Base-by-base conservation (phyloP, 78 protist species). In the Diacronema lutheri region DNA sequence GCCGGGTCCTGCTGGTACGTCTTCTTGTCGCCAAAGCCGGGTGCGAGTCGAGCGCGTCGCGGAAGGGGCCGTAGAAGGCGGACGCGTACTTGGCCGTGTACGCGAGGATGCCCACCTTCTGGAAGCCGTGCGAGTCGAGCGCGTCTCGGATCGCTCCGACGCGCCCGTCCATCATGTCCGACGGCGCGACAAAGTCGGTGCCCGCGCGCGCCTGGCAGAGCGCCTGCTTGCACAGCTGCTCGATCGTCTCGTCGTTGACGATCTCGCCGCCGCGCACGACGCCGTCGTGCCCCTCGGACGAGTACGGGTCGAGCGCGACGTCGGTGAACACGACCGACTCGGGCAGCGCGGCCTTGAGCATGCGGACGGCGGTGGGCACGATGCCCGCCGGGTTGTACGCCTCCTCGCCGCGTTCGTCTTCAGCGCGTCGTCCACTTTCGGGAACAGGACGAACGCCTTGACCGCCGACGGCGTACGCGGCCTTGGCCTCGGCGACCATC, bases 131-230 rank as follows among this genome's bases (percentile, higher is more conserved):
- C 12, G 68, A 5, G 72, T 81, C 85, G 60, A 81, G 85, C 35
- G 85, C 85, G 85, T 81, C 85, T 44, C 85, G 85, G n/a, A 81
- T 81, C 29, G 85, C 85, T 23, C 85, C 85, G 44, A 95, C 86
- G 5, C 98, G 83, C 13, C 96, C 93, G 72, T 95, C 98, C 96
- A 94, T 91, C 98, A 95, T 95, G 88, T 95, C 98, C 9, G 94
- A 89, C 57, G 98, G 98, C 20, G 98, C 98, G 33, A 95, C 90
- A 16, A 93, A 58, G 84, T 95, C 85, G 41, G 74, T 2, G 21
- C 85, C 84, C 1, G 61, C 57, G 29, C 46, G 40, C n/a, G 74
- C 83, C n/a, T 77, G 83, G 37, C 20, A 19, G 35, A 81, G 37
- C 11, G 73, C 58, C 19, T 81, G 85, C 68, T 62, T 50, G 85